These are phyloP conservation scores for Melanopsichium pennsylvanicum DNA, from an alignment of 1,284 basidiomycete species.

Conservation along the genomic window DNA sequence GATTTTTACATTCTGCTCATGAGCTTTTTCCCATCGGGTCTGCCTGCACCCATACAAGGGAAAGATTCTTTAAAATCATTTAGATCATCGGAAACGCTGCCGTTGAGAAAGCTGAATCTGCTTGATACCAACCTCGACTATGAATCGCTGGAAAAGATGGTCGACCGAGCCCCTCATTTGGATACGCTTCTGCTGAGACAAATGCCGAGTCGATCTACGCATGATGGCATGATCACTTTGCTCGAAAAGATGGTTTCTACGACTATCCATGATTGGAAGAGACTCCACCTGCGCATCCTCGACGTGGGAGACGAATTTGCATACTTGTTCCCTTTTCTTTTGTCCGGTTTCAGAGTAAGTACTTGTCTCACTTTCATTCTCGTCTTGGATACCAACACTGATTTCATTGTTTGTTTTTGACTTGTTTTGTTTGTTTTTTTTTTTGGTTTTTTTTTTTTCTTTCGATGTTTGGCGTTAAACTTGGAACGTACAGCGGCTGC, in stretches of 20 bases:
- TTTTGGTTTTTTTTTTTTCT: no score
- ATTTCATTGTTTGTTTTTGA: no score
- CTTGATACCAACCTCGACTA: conserved; percentile 24
- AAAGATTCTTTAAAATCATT: no score
- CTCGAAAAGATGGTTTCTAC: conserved; percentile 4
- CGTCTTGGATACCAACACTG: no score
- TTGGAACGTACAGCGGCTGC: conserved; percentile 1
- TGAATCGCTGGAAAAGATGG: conserved; percentile 1
- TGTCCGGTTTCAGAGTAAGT: conserved; percentile 16
- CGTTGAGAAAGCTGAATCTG: conserved; percentile 26
- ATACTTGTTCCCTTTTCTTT: conserved; percentile 13
- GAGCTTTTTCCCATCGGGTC: conserved; percentile 13
- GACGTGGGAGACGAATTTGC: conserved; percentile 26
- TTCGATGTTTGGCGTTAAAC: not conserved
- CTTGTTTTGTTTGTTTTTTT: no score
- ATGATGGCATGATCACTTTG: conserved; percentile 13
- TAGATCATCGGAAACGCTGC: not conserved
- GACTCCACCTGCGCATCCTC: conserved; percentile 8
- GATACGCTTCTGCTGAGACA: conserved; percentile 18
- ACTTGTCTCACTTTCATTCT: not conserved
- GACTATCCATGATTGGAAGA: conserved; percentile 2
- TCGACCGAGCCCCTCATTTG: conserved; percentile 4
- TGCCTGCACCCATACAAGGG: no score
- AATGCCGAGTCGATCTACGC: conserved; percentile 13
- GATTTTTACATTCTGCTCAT: conserved; percentile 15